Conservation (phyloP, 805 yeast species). For the Torulaspora microellipsoides region DNA sequence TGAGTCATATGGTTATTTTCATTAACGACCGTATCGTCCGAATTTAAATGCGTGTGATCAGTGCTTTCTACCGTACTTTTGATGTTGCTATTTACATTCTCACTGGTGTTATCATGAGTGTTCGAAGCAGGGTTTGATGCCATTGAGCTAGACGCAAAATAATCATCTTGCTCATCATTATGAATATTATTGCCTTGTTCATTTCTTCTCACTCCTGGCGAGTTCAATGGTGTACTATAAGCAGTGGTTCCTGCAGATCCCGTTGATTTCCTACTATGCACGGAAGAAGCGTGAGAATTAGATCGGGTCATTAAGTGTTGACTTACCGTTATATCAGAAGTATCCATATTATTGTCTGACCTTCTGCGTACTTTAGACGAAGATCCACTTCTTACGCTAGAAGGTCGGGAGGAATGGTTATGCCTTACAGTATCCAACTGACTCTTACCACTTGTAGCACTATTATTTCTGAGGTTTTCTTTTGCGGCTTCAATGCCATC, state of each 20-base stretch:
- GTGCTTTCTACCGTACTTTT: not conserved
- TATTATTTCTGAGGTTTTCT: slow-evolving; percentile 8
- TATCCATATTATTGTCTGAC: slow-evolving; percentile 15
- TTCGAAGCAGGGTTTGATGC: not conserved
- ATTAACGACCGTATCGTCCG: slow-evolving; percentile 1
- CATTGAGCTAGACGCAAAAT: slow-evolving; percentile 14
- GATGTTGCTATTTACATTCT: slow-evolving; percentile 1
- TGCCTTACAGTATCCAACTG: slow-evolving; percentile 20
- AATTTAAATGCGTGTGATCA: not conserved
- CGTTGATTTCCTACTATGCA: slow-evolving; percentile 32
- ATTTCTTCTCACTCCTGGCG: slow-evolving; percentile 25
- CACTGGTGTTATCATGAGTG: not conserved
- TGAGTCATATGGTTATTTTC: slow-evolving; percentile 7
- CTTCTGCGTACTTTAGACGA: slow-evolving; percentile 23
- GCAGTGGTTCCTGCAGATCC: slow-evolving; percentile 29
- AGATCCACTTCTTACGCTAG: slow-evolving; percentile 24
- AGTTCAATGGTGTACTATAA: slow-evolving; percentile 33
- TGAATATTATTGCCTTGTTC: slow-evolving; percentile 1
- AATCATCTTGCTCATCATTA: slow-evolving; percentile 12
- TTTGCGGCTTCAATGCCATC: slow-evolving; percentile 19
- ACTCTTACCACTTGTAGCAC: slow-evolving; percentile 4
- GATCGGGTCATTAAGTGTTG: slow-evolving; percentile 20
- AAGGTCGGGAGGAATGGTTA: slow-evolving; percentile 22
- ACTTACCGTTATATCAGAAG: slow-evolving; percentile 2
- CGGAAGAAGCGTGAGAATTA: slow-evolving; percentile 30